Evolutionary conservation across 768 basidiomycete species (phyloP), one percentile per base, ranked within the genome.

Genomic region (Inosperma sp.): DNA sequence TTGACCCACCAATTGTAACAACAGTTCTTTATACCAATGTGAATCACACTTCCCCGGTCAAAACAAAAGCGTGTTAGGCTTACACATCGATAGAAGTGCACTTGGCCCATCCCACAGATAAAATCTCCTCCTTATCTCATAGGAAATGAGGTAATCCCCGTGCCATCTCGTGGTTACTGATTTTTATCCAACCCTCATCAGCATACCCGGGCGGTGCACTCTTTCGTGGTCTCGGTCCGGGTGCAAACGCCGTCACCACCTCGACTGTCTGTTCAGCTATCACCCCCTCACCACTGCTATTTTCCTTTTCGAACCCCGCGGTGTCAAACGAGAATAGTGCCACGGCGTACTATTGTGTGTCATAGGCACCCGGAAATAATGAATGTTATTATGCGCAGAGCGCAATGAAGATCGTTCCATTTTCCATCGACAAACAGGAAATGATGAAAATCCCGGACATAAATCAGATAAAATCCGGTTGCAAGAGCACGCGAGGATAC

Each of bases 261-360:
- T 70, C 66, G 22, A 73, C 65, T 26, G 62, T 54, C 36, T 67
- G 56, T 16, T 59, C 55, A 25, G 59, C 59, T 10, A 55, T 37
- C 31, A 29, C 9, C 3, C 19, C 23, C 8, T 23, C 36, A 19
- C n/a, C 34, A 22, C 35, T 7, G 3, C 13, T 12, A 27, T 62
- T 52, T 40, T 62, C 60, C n/a, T n/a, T n/a, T n/a, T n/a, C n/a
- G 45, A 70, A 70, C 0, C 62, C 65, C 4, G 58, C 51, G 30
- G 62, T 58, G 33, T 69, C 64, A 53, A 71, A 74, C 9, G 71
- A 66, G 39, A 72, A 67, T 25, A 74, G 48, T 13, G 68, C 64
- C 13, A 74, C 64, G 2, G 64, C 65, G 52, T 75, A 75, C 72
- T 73, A 51, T 27, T 40, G 37, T 47, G 14, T 22, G n/a, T 14